These are phyloP conservation scores for Backusella psychrophila DNA, from an alignment of 192 early-diverging fungal species.

Conservation along the genomic window DNA sequence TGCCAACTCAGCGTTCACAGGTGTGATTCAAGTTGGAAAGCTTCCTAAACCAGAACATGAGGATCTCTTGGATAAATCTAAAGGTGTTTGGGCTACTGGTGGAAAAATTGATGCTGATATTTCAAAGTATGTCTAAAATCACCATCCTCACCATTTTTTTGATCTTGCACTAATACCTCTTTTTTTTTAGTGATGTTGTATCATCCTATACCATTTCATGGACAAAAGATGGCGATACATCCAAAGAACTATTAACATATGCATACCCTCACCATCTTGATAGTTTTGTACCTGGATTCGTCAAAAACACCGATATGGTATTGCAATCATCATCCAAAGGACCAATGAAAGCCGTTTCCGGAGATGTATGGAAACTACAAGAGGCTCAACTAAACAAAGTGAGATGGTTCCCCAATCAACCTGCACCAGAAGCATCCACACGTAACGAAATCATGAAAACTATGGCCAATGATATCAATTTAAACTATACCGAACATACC, in stretches of 20 bases:
- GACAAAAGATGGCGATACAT: conserved; percentile 12
- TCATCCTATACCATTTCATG: conserved; percentile 29
- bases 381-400: conserved; percentile 14
- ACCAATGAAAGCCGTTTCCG: conserved; percentile 27
- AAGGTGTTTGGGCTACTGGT: conserved; percentile 23
- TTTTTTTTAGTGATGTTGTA: not conserved
- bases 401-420: conserved; percentile 25
- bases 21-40: conserved; percentile 31
- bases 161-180: not conserved
- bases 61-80: conserved; percentile 16
- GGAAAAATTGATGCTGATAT: conserved; percentile 11
- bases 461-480: conserved; percentile 18
- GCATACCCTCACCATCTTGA: conserved; percentile 32
- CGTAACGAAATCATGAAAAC: conserved; percentile 20
- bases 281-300: not conserved
- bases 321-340: conserved; percentile 33
- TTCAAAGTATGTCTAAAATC: conserved; percentile 8
- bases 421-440: conserved; percentile 11
- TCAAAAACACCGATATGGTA: conserved; percentile 14
- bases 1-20: conserved; percentile 17
- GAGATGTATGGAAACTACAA: conserved; percentile 27
- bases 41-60: conserved; percentile 15
- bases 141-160: not conserved
- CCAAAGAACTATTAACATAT: conserved; percentile 21
- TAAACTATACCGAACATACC: conserved; percentile 25